Base-by-base conservation (phyloP, 345 rosid genomes). In the Aquilaria malaccensis region DNA sequence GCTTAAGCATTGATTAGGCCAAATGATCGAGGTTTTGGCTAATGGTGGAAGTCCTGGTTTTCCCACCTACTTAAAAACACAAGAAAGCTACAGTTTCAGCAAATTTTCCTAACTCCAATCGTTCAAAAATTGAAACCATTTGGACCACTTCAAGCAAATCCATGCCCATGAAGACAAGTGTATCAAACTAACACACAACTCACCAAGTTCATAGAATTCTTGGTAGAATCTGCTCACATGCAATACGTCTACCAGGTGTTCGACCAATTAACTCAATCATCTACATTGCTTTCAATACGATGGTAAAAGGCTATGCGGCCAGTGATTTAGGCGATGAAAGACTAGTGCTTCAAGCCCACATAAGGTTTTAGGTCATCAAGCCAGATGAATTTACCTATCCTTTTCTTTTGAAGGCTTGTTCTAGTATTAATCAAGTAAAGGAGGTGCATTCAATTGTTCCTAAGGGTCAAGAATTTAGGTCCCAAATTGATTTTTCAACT, bases 341-440 rank as follows among this genome's bases (percentile, higher is more conserved):
- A 4, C 50, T 71, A 32, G 54, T 43, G 11, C 63, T 65, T 60
- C 65, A 66, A 29, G 29, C 47, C 52, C 61, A 53, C 45, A 71
- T 71, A 70, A 57, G 45, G 30, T 30, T 7, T 31, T 52, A 33
- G 14, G 70, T 59, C 13, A 47, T 71, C 5, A 30, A 65, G 75
- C 67, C 67, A 1, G 75, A 71, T 55, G 56, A 30, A 31, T 66
- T 66, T 50, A 67, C 75, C 13, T 46, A 71, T 63, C 70, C 75
- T 1, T 50, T 71, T 52, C 70, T 66, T 52, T 47, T 71, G 3
- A 66, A 71, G 62, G 75, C 75, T 66, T 71, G 70, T 46, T 7
- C 30, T 29, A 59, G 59, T 56, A 41, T 49, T 33, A 61, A 66
- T 52, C 75, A 66, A 61, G 75, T 62, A 41, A 71, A 61, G 58